phyloP scores from a whole-genome alignment of 495 filamentous ascomycete genomes.

The Elasticomyces elasticus region DNA sequence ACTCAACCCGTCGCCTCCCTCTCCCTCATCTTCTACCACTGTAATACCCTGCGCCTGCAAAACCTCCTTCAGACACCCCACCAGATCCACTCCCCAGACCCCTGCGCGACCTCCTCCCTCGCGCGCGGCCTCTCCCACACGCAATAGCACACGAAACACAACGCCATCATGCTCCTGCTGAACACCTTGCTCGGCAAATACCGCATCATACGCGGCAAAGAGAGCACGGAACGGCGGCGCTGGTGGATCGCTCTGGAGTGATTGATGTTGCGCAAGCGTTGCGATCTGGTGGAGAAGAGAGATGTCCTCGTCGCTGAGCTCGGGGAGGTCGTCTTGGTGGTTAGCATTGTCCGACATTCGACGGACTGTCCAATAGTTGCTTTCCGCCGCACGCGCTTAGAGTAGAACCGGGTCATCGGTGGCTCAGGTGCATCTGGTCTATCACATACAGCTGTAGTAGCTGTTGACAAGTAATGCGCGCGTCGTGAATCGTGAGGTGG shows the following conservation, averaged over 20 bases:
- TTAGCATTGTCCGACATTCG: conserved; percentile 21
- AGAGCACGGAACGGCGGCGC: conserved; percentile 66
- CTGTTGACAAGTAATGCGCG: conserved; percentile 10
- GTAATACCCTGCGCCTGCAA: conserved; percentile 56
- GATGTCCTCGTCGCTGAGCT: conserved; percentile 64
- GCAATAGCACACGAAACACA: conserved; percentile 69
- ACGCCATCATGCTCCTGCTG: conserved; percentile 59
- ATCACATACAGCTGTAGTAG: conserved; percentile 10
- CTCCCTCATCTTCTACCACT: conserved; percentile 25
- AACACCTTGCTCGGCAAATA: conserved; percentile 56
- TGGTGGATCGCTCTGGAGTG: no score
- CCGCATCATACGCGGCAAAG: conserved; percentile 67
- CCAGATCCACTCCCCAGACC: conserved; percentile 36
- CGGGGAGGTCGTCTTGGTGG: conserved; percentile 38
- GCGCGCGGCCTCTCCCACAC: conserved; percentile 51
- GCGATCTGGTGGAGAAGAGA: conserved; percentile 68
- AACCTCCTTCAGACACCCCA: conserved; percentile 55
- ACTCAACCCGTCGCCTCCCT: conserved; percentile 29
- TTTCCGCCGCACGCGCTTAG: conserved; percentile 23
- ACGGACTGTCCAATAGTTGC: background rate
- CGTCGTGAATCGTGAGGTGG: background rate
- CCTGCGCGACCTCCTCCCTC: conserved; percentile 13
- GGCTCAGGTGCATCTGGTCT: conserved; percentile 10
- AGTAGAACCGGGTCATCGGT: conserved; percentile 22
- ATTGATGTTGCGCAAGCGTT: conserved; percentile 54